A percentile compares a stretch with the other conserved stretches of the same genome.
Evolutionary conservation across 208 protist genomes (phyloP).

Genomic region (Crithidia bombi): DNA sequence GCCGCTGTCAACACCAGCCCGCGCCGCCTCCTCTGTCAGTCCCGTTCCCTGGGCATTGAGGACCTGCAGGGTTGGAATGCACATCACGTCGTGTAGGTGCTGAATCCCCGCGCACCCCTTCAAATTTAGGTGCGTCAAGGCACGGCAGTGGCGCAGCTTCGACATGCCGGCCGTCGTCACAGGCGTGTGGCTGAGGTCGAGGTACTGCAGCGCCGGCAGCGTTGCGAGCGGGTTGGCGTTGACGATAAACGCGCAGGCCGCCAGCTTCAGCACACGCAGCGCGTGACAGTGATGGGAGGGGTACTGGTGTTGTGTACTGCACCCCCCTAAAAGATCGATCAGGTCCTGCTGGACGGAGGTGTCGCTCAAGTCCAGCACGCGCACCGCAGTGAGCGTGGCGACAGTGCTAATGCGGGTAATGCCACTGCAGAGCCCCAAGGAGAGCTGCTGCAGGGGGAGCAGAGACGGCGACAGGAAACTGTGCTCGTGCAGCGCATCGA

Average conservation of each 20-base stretch:
- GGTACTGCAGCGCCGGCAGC: conserved; percentile 4
- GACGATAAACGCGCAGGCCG: conserved; percentile 1
- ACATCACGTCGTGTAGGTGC: neutral
- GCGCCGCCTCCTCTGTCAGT: conserved; percentile 1
- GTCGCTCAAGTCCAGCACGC: conserved; percentile 13
- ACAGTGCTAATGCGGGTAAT: neutral
- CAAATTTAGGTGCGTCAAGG: conserved; percentile 5
- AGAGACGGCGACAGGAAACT: neutral
- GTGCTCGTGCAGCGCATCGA: neutral
- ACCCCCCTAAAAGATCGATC: neutral
- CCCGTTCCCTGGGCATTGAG: conserved; percentile 16
- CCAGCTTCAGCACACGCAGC: conserved; percentile 16
- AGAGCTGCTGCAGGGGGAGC: neutral
- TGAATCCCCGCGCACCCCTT: conserved; percentile 3
- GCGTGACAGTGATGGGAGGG: neutral
- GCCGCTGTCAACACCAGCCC: neutral
- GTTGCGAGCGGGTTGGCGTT: conserved; percentile 1
- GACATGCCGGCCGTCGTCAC: conserved; percentile 11
- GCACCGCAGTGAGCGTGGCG: neutral
- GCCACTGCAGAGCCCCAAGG: neutral
- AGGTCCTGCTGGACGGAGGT: conserved; percentile 5
- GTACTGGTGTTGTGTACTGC: neutral
- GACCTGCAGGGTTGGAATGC: conserved; percentile 6
- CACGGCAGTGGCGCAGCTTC: neutral
- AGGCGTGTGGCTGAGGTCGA: conserved; percentile 20